Conservation (phyloP, 2,329 filamentous ascomycete species). For the Alternaria triticina region DNA sequence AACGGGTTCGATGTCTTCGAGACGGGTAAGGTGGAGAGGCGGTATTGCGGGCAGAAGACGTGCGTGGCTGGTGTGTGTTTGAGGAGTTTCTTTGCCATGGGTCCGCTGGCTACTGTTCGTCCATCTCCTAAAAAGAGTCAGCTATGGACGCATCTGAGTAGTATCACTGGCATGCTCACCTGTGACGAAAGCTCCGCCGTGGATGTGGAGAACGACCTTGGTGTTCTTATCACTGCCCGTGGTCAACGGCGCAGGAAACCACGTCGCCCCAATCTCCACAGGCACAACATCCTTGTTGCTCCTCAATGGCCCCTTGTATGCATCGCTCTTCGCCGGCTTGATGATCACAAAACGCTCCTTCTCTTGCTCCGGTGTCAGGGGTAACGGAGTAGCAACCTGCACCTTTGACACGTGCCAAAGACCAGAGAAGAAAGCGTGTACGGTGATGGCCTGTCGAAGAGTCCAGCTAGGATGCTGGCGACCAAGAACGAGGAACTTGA, state of each 20-base stretch:
- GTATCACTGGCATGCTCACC: constrained; percentile 21
- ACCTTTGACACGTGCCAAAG: constrained; percentile 43
- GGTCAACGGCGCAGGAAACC: constrained; percentile 47
- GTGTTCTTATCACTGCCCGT: constrained; percentile 17
- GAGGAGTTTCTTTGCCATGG: constrained; percentile 40
- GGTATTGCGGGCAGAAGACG: constrained; percentile 57
- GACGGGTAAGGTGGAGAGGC: constrained; percentile 52
- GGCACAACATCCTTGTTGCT: constrained; percentile 46
- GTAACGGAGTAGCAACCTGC: constrained; percentile 35
- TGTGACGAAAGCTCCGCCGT: constrained; percentile 58
- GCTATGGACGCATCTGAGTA: no score
- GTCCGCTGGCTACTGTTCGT: constrained; percentile 43
- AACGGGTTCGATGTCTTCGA: constrained; percentile 51
- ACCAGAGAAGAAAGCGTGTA: constrained; percentile 42
- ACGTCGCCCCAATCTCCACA: constrained; percentile 49
- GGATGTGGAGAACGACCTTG: constrained; percentile 55
- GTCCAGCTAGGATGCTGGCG: constrained; percentile 51
- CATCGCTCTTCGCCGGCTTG: constrained; percentile 22
- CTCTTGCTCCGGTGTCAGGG: constrained; percentile 47
- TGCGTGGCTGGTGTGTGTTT: constrained; percentile 47
- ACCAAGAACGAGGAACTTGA: constrained; percentile 45
- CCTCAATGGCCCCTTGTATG: constrained; percentile 41
- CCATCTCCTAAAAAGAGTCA: constrained; percentile 36
- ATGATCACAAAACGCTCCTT: constrained; percentile 49
- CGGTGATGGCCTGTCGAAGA: constrained; percentile 47